These are phyloP conservation scores for Agaricus subrufescens DNA, from an alignment of 768 basidiomycete species.

Conservation along the genomic window DNA sequence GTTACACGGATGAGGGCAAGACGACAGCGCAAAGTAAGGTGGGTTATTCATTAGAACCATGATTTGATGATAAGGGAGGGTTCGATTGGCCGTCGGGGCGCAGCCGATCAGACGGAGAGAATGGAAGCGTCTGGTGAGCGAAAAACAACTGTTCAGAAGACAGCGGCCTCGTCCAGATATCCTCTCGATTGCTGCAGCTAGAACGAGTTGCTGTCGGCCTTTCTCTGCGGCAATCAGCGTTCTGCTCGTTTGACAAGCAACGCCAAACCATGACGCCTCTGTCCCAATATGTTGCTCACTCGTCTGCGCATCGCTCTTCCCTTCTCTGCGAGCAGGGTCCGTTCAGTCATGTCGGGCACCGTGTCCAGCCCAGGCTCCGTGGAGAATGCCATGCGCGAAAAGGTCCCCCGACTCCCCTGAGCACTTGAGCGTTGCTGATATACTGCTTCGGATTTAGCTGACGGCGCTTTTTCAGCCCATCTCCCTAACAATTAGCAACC, in stretches of 20 bases:
- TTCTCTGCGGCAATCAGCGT: conserved; percentile 1
- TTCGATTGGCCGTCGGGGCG: too few species aligned
- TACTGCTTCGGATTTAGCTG: conserved; percentile 40
- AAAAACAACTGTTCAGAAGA: too few species aligned
- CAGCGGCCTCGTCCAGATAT: too few species aligned
- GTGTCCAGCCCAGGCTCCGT: conserved; percentile 38
- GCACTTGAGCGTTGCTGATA: conserved; percentile 9
- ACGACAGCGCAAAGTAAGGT: neutral
- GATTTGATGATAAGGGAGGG: too few species aligned
- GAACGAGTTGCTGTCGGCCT: too few species aligned
- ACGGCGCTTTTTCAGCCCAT: conserved; percentile 55
- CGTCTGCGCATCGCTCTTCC: conserved; percentile 10
- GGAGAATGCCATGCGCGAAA: conserved; percentile 56
- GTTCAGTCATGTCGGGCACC: conserved; percentile 1
- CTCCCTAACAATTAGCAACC: conserved; percentile 66
- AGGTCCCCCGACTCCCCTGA: conserved; percentile 32
- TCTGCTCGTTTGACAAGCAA: neutral
- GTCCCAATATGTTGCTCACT: neutral
- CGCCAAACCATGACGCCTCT: conserved; percentile 1
- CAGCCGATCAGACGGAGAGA: too few species aligned
- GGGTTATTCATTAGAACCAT: neutral
- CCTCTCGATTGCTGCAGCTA: too few species aligned
- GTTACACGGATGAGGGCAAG: neutral
- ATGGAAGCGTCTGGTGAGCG: too few species aligned
- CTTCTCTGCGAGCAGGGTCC: conserved; percentile 3